These are phyloP conservation scores for Tremella mesenterica DNA, from an alignment of 768 basidiomycete species.

Conservation along the genomic window DNA sequence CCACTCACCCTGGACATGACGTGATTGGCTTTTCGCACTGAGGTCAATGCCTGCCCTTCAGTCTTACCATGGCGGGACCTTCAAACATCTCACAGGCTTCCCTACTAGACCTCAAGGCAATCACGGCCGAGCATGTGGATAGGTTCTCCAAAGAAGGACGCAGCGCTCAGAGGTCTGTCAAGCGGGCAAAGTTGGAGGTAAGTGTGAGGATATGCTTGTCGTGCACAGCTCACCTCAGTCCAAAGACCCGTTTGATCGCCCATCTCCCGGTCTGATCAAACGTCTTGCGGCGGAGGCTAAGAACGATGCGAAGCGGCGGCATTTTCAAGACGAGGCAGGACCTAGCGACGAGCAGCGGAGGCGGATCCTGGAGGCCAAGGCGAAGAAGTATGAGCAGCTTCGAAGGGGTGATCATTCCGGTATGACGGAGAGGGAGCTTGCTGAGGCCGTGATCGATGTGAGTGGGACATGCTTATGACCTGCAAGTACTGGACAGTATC, in stretches of 20 bases:
- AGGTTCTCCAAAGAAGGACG: conserved; percentile 38
- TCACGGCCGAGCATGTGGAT: conserved; percentile 40
- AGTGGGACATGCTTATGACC: conserved; percentile 6
- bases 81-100: conserved; percentile 32
- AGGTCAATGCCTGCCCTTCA: no score
- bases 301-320: conserved; percentile 29
- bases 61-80: neutral
- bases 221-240: conserved; percentile 7
- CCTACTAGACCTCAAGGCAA: conserved; percentile 36
- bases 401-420: conserved; percentile 32
- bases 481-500: neutral
- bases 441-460: conserved; percentile 39
- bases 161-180: conserved; percentile 25
- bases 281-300: conserved; percentile 38
- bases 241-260: conserved; percentile 38
- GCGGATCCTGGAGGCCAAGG: conserved; percentile 35
- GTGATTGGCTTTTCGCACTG: no score
- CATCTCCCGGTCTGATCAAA: conserved; percentile 39
- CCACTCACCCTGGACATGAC: no score
- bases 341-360: conserved; percentile 33
- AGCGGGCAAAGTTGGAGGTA: neutral
- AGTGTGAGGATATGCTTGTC: no score
- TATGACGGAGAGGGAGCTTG: conserved; percentile 35
- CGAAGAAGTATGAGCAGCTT: conserved; percentile 39
- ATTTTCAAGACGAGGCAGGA: conserved; percentile 26